A percentile compares a stretch with the other conserved stretches of the same genome.
Evolutionary conservation across 371 early-diverging fungal species (phyloP).

Genomic region (Mucor racemosus): DNA sequence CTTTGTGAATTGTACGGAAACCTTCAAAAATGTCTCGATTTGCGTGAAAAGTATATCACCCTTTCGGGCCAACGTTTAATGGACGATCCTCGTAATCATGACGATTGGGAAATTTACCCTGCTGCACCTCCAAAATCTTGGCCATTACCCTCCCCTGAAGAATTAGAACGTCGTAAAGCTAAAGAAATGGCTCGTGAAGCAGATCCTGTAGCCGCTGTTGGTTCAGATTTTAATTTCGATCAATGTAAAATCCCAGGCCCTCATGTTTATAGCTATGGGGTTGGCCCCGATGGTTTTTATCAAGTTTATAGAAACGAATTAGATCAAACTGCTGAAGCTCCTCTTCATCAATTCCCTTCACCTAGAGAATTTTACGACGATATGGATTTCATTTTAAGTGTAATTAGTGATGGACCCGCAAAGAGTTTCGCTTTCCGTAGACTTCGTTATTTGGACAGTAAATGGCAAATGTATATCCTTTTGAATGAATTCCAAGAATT

Average conservation of each 20-base stretch:
- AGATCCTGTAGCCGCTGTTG: conserved; percentile 57
- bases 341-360: conserved; percentile 58
- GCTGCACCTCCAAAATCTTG: conserved; percentile 82
- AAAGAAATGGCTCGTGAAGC: conserved; percentile 55
- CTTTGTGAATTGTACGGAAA: conserved; percentile 52
- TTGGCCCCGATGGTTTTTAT: conserved; percentile 42
- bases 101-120: conserved; percentile 90
- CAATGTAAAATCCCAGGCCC: conserved; percentile 69
- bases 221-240: conserved; percentile 65
- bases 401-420: conserved; percentile 91
- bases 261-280: conserved; percentile 42
- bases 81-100: conserved; percentile 88
- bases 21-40: conserved; percentile 74
- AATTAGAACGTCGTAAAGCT: conserved; percentile 47
- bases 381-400: conserved; percentile 58
- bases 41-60: conserved; percentile 89
- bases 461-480: conserved; percentile 93
- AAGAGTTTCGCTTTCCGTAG: conserved; percentile 95
- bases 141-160: conserved; percentile 59
- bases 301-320: conserved; percentile 34
- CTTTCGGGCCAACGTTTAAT: conserved; percentile 77
- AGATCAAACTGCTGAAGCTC: conserved; percentile 18
- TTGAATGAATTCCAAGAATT: conserved; percentile 94
- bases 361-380: conserved; percentile 62
- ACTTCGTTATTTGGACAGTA: conserved; percentile 91